Evolutionary conservation across 768 basidiomycete species (phyloP).

Genomic region (Tubosaeta brunneosetosa): DNA sequence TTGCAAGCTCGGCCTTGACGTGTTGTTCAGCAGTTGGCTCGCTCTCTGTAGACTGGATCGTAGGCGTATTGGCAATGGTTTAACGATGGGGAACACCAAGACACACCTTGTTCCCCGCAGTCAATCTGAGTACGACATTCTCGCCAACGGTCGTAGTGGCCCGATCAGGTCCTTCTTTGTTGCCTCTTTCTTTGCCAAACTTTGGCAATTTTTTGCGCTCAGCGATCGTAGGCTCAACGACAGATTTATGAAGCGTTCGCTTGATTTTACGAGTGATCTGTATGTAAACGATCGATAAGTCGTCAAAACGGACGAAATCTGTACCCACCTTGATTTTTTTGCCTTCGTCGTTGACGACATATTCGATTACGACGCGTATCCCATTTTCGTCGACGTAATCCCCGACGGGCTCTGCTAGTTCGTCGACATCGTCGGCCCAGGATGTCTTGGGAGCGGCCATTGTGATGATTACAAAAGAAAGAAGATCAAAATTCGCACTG

Average conservation of each 20-base stretch:
- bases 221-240: constrained; percentile 92
- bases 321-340: constrained; percentile 83
- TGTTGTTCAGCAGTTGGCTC: constrained; percentile 63
- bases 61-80: background rate
- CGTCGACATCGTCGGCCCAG: constrained; percentile 87
- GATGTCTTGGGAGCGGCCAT: constrained; percentile 54
- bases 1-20: constrained; percentile 61
- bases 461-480: constrained; percentile 3
- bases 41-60: constrained; percentile 51
- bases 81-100: background rate
- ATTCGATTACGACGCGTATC: constrained; percentile 79
- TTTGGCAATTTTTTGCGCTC: constrained; percentile 92
- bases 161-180: constrained; percentile 81
- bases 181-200: constrained; percentile 89
- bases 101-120: constrained; percentile 57
- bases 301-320: background rate
- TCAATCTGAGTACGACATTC: constrained; percentile 58
- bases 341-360: constrained; percentile 83
- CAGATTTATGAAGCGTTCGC: constrained; percentile 80
- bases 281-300: background rate
- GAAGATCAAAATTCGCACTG: constrained; percentile 6
- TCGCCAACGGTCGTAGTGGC: constrained; percentile 92
- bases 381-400: constrained; percentile 85
- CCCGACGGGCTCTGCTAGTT: constrained; percentile 54
- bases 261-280: constrained; percentile 86